phyloP scores from a whole-genome alignment of 2,329 filamentous ascomycete species.

The Colletotrichum sp. region DNA sequence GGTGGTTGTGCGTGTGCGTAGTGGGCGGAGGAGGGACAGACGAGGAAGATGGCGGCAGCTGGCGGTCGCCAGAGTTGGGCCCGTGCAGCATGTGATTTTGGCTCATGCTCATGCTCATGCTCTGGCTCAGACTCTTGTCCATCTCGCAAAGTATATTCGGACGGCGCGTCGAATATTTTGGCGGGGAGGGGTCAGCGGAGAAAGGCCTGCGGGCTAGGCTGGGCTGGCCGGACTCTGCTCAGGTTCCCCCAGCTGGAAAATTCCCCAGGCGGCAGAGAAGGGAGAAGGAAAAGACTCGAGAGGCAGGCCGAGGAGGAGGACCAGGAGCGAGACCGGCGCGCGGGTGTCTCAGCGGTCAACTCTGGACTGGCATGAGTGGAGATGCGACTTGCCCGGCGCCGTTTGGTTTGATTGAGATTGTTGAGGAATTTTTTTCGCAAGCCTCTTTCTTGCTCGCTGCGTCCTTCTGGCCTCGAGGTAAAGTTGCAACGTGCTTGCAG shows the following conservation, averaged over 20 bases:
- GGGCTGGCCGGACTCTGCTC: neutral
- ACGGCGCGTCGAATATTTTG: constrained; percentile 1
- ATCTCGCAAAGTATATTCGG: constrained; percentile 21
- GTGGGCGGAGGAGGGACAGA: constrained; percentile 3
- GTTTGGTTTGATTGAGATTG: neutral
- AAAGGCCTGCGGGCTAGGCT: neutral
- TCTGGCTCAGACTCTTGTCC: constrained; percentile 24
- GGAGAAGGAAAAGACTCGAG: neutral
- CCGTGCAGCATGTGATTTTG: constrained; percentile 52
- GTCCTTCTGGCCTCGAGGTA: neutral
- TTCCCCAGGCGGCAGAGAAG: neutral
- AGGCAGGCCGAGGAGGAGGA: neutral
- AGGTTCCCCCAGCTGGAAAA: neutral
- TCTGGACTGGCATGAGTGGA: constrained; percentile 19
- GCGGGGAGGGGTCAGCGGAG: constrained; percentile 4
- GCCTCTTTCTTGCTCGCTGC: neutral
- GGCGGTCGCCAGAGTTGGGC: constrained; percentile 28
- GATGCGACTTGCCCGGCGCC: constrained; percentile 8
- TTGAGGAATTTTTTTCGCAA: neutral
- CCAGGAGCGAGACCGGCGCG: constrained; percentile 19
- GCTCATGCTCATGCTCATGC: constrained; percentile 36
- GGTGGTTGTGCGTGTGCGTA: neutral
- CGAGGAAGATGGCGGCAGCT: constrained; percentile 20
- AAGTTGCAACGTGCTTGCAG: neutral
- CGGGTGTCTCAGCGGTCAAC: constrained; percentile 20